Evolutionary conservation across 805 yeast species (phyloP).

Genomic region (Zygotorulaspora chibaensis): DNA sequence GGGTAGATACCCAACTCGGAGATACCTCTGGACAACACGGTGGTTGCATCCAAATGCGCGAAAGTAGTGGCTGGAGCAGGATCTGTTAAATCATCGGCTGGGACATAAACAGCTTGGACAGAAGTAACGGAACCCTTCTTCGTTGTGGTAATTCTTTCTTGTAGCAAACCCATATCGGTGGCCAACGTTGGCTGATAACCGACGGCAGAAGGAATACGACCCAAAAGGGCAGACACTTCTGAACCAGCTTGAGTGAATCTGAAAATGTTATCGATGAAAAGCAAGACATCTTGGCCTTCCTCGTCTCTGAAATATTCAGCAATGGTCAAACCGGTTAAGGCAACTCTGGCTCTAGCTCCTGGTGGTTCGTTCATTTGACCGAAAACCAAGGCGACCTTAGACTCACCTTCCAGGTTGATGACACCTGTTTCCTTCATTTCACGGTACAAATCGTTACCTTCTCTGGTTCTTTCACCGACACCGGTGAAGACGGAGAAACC

Average conservation of each 20-base stretch:
- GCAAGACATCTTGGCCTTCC: constrained; percentile 99
- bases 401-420: constrained; percentile 98
- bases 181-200: constrained; percentile 99
- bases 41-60: constrained; percentile 99
- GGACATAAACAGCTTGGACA: constrained; percentile 99
- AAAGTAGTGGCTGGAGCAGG: constrained; percentile 99
- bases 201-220: constrained; percentile 99
- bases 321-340: constrained; percentile 98
- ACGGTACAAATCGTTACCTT: constrained; percentile 99
- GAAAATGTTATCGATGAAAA: constrained; percentile 99
- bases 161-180: constrained; percentile 99
- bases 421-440: constrained; percentile 99
- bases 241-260: constrained; percentile 99
- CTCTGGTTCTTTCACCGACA: constrained; percentile 99
- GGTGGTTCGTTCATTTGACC: constrained; percentile 99
- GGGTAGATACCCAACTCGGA: constrained; percentile 99
- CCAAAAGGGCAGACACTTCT: constrained; percentile 98
- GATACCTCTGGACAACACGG: constrained; percentile 99
- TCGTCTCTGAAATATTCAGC: constrained; percentile 99
- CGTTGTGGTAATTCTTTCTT: constrained; percentile 99
- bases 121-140: constrained; percentile 99
- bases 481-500: constrained; percentile 99
- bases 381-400: constrained; percentile 98
- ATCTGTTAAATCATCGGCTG: constrained; percentile 99
- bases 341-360: constrained; percentile 99